phyloP scores from a whole-genome alignment of 2,329 filamentous ascomycete genomes.

The Diaporthe capsici region DNA sequence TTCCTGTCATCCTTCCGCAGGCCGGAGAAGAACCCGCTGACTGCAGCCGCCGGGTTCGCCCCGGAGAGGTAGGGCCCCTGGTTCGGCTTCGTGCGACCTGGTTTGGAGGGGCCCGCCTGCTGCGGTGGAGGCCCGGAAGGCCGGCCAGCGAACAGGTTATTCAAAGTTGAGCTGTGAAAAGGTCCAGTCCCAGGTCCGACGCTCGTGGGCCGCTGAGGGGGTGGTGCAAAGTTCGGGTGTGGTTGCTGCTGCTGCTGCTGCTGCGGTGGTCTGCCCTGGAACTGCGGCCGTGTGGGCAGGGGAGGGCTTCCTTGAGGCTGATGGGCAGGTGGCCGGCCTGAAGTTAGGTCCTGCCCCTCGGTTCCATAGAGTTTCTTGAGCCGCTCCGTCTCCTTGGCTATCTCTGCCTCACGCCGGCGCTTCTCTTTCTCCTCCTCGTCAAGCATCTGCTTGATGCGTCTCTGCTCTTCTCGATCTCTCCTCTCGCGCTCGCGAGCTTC shows the following conservation, averaged over 20 bases:
- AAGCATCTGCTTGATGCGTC: conserved; percentile 75
- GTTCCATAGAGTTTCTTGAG: conserved; percentile 78
- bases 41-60: conserved; percentile 44
- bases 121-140: conserved; percentile 42
- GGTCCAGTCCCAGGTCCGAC: conserved; percentile 56
- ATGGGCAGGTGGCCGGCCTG: conserved; percentile 37
- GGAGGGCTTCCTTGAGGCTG: conserved; percentile 41
- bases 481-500: conserved; percentile 69
- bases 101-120: conserved; percentile 43
- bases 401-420: conserved; percentile 67
- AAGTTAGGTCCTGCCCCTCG: conserved; percentile 59
- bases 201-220: conserved; percentile 59
- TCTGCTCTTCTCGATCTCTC: conserved; percentile 68
- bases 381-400: conserved; percentile 87
- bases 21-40: conserved; percentile 46
- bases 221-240: conserved; percentile 43
- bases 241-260: conserved; percentile 49
- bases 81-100: conserved; percentile 42
- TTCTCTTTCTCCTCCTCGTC: conserved; percentile 76
- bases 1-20: conserved; percentile 46
- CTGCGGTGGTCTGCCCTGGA: conserved; percentile 34
- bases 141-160: conserved; percentile 50
- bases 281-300: conserved; percentile 41
- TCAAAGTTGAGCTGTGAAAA: conserved; percentile 42
- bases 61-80: conserved; percentile 42